Percentiles rank a stretch among this genome's conserved stretches.
phyloP scores from a whole-genome alignment of 2,329 filamentous ascomycete genomes.

The Lecanosticta acicola region DNA sequence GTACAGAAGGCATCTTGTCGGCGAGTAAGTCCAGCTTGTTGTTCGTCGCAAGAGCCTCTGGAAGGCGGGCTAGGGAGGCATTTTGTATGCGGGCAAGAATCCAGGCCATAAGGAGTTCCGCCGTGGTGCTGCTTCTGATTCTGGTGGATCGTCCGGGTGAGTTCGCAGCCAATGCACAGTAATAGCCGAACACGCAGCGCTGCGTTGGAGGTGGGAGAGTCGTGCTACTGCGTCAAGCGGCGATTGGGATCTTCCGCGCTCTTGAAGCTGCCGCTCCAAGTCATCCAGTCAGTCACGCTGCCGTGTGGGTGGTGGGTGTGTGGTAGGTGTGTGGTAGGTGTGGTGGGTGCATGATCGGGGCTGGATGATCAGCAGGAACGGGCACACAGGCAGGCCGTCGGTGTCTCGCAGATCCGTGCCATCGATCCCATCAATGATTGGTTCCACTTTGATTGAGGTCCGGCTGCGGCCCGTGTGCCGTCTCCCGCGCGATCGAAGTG shows the following conservation, averaged over 20 bases:
- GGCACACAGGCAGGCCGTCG: no score
- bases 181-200: no score
- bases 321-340: no score
- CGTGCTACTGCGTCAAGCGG: not conserved
- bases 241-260: slow-evolving; percentile 5
- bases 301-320: no score
- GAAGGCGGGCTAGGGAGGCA: slow-evolving; percentile 4
- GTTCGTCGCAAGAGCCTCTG: slow-evolving; percentile 4
- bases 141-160: slow-evolving; percentile 4
- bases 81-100: slow-evolving; percentile 5
- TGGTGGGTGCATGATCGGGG: no score
- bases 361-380: no score
- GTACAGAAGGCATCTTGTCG: slow-evolving; percentile 29
- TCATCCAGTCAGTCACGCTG: not conserved
- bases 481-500: not conserved
- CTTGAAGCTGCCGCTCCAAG: not conserved
- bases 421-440: no score
- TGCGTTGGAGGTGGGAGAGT: no score
- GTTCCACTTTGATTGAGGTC: no score
- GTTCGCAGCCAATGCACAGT: slow-evolving; percentile 7
- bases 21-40: slow-evolving; percentile 7
- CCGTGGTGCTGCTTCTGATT: not conserved
- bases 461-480: no score
- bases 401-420: no score
- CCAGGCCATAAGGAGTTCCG: slow-evolving; percentile 1